Evolutionary conservation across 2,329 filamentous ascomycete genomes (phyloP), one percentile per base, ranked within the genome.

Genomic region (Trichoderma breve): DNA sequence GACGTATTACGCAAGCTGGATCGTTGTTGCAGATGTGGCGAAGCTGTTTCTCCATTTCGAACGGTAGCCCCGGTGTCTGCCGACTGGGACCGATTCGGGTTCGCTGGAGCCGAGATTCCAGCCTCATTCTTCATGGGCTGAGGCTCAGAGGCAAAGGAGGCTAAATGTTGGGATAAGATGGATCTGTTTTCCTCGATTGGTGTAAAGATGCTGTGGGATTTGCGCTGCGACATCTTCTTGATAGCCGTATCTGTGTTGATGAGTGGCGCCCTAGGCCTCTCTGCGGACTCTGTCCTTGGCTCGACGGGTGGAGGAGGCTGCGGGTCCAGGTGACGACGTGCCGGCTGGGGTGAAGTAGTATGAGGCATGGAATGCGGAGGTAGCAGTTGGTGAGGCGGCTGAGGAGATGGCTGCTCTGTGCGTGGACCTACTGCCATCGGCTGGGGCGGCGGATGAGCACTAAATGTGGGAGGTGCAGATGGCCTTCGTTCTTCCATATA

Each of bases 141-240:
- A 62, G 86, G 81, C 63, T 90, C 89, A 3, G 88, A 85, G 11
- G 89, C 86, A 75, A 92, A 91, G 1, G 88, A 88, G 18, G 89
- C 90, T 74, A 93, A 91, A 80, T 97, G 94, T 75, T 95, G 93
- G 14, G 93, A 94, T 57, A 98, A 83, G 72, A 98, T 91, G 1
- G 95, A 98, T 63, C 93, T 89, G 76, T 92, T 94, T 79, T 97
- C 95, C 77, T 98, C 96, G 74, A 99, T 97, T 0, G 96, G 96
- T 0, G 96, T 99, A 79, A 98, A 98, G 73, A 99, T 98, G 80
- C 95, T 98, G 79, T 95, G 92, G 26, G 92, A 91, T 80, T 95
- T 95, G 39, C 93, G 91, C 77, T 91, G 92, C 2, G 92, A 91
- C 74, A 93, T 84, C 75, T 88, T 89, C 80, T 88, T 89, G 74